Evolutionary conservation across 2,329 filamentous ascomycete species (phyloP).

Genomic region (Phoma sp.): DNA sequence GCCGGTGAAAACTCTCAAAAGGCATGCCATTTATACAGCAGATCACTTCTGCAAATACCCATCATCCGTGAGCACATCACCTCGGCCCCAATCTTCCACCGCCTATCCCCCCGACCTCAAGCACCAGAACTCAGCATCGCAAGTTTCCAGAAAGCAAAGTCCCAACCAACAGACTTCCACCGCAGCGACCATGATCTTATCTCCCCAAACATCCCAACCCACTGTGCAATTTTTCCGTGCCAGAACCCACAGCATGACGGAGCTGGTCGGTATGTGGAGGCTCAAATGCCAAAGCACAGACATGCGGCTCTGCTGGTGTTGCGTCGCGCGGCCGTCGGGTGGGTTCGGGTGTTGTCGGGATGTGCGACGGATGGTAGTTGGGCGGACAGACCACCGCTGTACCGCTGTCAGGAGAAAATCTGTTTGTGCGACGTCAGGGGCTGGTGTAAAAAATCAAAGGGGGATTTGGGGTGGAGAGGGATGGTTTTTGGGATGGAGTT

Average conservation of each 20-base stretch:
- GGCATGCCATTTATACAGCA: too few relatives aligned
- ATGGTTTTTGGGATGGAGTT: background rate
- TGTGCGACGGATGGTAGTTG: background rate
- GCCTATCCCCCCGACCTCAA: too few relatives aligned
- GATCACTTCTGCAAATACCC: too few relatives aligned
- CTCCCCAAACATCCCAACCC: too few relatives aligned
- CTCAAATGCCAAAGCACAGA: constrained; percentile 9
- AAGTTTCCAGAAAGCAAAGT: too few relatives aligned
- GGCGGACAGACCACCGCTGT: constrained; percentile 8
- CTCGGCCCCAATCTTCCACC: too few relatives aligned
- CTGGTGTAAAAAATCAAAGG: background rate
- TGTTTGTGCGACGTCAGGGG: constrained; percentile 4
- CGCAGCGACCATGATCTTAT: background rate
- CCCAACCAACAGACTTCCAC: background rate
- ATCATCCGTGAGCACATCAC: too few relatives aligned
- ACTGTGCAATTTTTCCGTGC: background rate
- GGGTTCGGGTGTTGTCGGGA: constrained; percentile 15
- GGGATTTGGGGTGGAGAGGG: background rate
- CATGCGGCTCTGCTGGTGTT: constrained; percentile 16
- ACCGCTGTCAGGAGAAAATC: constrained; percentile 6
- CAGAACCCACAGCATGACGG: constrained; percentile 3
- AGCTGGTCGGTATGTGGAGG: constrained; percentile 12
- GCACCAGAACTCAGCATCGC: background rate
- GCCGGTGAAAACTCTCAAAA: too few relatives aligned
- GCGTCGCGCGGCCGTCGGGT: constrained; percentile 17